Conservation (phyloP, 1,284 basidiomycete genomes). For the Cryptococcus sp. region DNA sequence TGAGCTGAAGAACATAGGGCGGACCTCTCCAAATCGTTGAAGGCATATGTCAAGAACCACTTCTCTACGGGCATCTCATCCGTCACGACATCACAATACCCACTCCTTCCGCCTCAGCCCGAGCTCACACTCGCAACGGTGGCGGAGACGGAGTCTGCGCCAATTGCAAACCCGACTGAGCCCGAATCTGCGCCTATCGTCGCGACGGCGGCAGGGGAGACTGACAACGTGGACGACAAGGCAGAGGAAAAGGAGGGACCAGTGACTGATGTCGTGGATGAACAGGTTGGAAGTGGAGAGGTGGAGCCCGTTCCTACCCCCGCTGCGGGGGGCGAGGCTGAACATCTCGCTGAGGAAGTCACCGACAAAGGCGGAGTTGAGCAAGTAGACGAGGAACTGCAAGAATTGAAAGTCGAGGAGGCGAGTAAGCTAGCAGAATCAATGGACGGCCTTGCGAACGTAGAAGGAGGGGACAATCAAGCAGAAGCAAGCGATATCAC, state of each 20-base stretch:
- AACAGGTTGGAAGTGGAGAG: slow-evolving; percentile 26
- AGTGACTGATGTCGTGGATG: slow-evolving; percentile 28
- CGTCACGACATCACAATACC: slow-evolving; percentile 55
- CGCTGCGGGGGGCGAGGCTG: slow-evolving; percentile 7
- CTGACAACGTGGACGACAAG: slow-evolving; percentile 2
- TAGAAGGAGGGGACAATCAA: not conserved
- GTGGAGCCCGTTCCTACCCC: slow-evolving; percentile 30
- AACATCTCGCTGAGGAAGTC: slow-evolving; percentile 23
- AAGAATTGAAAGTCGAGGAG: slow-evolving; percentile 19
- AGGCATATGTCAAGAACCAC: slow-evolving; percentile 71
- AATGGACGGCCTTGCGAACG: slow-evolving; percentile 5
- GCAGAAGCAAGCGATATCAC: slow-evolving; percentile 2
- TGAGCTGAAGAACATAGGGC: slow-evolving; percentile 49
- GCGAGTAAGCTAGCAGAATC: not conserved
- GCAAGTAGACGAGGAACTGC: slow-evolving; percentile 27
- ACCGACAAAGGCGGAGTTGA: slow-evolving; percentile 28
- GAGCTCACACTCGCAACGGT: not conserved
- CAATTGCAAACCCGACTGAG: slow-evolving; percentile 1
- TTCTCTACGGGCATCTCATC: slow-evolving; percentile 67
- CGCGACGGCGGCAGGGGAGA: not conserved
- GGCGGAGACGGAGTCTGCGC: slow-evolving; percentile 3
- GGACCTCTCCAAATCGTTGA: slow-evolving; percentile 62
- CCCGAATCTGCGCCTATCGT: not conserved
- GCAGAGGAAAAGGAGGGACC: slow-evolving; percentile 6
- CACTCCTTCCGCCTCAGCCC: slow-evolving; percentile 27